Percentiles rank a stretch among this genome's conserved stretches.
Conservation (phyloP, 148 eudicot genomes). For the Amaranthus hypochondriacus region DNA sequence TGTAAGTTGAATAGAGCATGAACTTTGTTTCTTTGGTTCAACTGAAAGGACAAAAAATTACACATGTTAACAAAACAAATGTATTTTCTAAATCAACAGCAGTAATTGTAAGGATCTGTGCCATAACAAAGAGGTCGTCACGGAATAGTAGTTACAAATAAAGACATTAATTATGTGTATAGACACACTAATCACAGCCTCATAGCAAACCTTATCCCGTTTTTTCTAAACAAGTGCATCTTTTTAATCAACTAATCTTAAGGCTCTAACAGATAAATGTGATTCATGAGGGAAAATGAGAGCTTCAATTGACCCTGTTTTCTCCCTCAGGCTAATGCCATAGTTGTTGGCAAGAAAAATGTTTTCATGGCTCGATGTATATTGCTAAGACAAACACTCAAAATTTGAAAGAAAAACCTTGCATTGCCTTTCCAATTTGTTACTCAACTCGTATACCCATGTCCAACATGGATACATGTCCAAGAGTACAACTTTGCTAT, state of each 20-base stretch:
- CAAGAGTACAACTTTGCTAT: too few relatives aligned
- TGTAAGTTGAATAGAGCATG: slow-evolving; percentile 55
- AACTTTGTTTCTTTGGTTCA: slow-evolving; percentile 71
- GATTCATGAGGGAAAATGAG: background rate
- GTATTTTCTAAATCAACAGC: background rate
- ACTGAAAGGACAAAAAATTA: slow-evolving; percentile 32
- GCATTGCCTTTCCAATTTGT: too few relatives aligned
- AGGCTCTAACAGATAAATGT: background rate
- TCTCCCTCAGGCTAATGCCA: background rate
- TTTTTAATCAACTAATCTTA: background rate
- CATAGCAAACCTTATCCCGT: background rate
- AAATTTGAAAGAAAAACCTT: background rate
- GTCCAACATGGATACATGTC: too few relatives aligned
- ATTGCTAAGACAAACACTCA: too few relatives aligned
- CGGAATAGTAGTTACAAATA: background rate
- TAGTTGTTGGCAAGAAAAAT: background rate
- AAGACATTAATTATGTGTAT: background rate
- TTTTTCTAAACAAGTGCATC: background rate
- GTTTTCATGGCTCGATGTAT: background rate
- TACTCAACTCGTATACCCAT: too few relatives aligned
- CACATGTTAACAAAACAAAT: background rate
- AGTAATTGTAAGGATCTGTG: background rate
- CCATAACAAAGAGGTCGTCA: background rate
- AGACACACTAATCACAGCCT: background rate
- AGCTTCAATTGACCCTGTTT: background rate